phyloP scores from a whole-genome alignment of 345 rosid genomes.

The Alliaria petiolata region DNA sequence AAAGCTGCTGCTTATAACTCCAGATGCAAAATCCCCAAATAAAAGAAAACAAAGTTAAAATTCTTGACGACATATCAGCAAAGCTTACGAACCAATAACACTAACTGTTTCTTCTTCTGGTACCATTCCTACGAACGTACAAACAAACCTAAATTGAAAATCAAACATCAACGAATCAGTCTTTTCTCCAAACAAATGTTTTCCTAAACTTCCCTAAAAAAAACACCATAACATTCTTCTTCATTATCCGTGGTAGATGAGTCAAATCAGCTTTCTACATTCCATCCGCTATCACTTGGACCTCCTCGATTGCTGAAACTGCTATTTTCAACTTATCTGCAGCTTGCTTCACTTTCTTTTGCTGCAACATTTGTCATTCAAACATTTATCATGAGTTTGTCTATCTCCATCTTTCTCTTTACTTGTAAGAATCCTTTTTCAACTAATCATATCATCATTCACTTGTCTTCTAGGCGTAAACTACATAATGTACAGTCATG shows the following conservation, averaged over 20 bases:
- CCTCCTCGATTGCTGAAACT: slow-evolving; percentile 17
- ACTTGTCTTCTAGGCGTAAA: neutral
- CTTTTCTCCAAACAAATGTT: slow-evolving; percentile 20
- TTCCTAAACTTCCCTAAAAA: too few relatives aligned
- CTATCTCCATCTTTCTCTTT: neutral
- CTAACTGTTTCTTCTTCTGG: slow-evolving; percentile 4
- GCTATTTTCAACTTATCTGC: slow-evolving; percentile 26
- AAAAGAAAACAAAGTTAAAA: too few relatives aligned
- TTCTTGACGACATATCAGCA: neutral
- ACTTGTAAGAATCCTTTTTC: too few relatives aligned
- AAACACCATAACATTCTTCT: neutral
- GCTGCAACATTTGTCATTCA: slow-evolving; percentile 20
- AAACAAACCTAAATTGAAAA: slow-evolving; percentile 10
- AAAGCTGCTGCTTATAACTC: too few relatives aligned
- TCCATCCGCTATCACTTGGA: slow-evolving; percentile 1
- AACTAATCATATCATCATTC: neutral
- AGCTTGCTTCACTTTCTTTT: slow-evolving; percentile 32
- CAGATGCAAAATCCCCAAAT: too few relatives aligned
- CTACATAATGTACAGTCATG: neutral
- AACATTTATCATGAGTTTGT: neutral
- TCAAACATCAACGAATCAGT: slow-evolving; percentile 24
- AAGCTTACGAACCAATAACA: slow-evolving; percentile 11
- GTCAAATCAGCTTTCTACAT: slow-evolving; percentile 27
- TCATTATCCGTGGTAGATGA: neutral
- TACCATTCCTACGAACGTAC: slow-evolving; percentile 26